Evolutionary conservation across 1,284 basidiomycete genomes (phyloP), one percentile per base, ranked within the genome.

Genomic region (Sphagnurus paluster): DNA sequence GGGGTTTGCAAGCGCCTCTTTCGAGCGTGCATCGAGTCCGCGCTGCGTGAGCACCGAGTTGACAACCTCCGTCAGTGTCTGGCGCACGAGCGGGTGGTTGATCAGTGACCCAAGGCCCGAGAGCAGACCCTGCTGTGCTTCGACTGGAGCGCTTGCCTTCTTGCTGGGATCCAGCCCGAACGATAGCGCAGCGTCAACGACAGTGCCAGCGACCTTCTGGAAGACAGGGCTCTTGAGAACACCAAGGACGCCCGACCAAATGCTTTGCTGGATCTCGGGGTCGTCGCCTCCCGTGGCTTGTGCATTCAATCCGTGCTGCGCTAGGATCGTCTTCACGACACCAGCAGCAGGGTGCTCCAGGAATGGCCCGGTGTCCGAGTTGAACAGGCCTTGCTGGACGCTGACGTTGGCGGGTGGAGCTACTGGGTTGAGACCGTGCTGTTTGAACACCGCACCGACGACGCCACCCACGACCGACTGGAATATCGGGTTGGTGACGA

Each of bases 61-160:
- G 34, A 35, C 4, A 6, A 35, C 7, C 34, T 14, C 34, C 5
- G 34, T 35, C 17, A 35, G 5, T 6, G 34, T 35, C 19, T 35
- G 34, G 14, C 13, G 7, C 6, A 35, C 19, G 7, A 35, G 14
- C 16, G 34, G 34, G 34, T 35, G 4, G 13, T 19, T 35, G 16
- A 35, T 19, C 17, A 19, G 7, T 17, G 14, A 21, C 4, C 16
- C 14, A 19, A 35, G 7, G 6, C 39, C 45, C 10, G 45, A 41
- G n/a, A 41, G 32, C 14, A 47, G 6, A 3, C 39, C 33, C 5
- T 42, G 24, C 33, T 47, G 45, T 11, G 32, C 11, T 21, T n/a
- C 38, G 13, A 30, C 11, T 26, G 32, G 29, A 11, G 26, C 24
- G 14, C 5, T 14, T 28, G 17, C 6, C 8, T 17, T 17, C 16